Percentiles rank a stretch among this genome's conserved stretches.
These are phyloP conservation scores for Clathrus columnatus DNA, from an alignment of 768 basidiomycete species.

Conservation along the genomic window DNA sequence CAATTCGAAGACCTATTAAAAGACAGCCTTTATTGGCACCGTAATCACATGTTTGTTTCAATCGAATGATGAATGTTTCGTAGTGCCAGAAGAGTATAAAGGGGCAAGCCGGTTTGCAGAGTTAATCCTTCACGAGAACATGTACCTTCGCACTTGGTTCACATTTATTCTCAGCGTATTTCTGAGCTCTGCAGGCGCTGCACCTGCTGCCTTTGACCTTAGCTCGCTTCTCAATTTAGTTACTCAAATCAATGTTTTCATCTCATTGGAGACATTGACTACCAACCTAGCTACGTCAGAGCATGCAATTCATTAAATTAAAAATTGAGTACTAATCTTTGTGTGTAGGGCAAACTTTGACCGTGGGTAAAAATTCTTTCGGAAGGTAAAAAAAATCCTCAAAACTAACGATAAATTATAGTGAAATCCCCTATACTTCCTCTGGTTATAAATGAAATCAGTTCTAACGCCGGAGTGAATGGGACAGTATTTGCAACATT, in stretches of 20 bases:
- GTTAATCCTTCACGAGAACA: too few species aligned
- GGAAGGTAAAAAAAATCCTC: background rate
- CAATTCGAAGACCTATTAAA: too few species aligned
- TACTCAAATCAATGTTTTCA: background rate
- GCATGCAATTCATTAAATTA: too few species aligned
- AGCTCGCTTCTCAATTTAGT: background rate
- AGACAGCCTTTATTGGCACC: too few species aligned
- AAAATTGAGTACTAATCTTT: too few species aligned
- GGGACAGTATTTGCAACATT: background rate
- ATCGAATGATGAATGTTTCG: too few species aligned
- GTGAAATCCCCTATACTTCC: background rate
- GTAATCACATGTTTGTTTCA: too few species aligned
- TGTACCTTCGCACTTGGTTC: too few species aligned
- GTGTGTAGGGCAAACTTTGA: background rate
- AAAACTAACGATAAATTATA: conserved; percentile 7
- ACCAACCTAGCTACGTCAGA: background rate
- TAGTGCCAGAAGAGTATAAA: too few species aligned
- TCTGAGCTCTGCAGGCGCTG: background rate
- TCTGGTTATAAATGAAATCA: background rate
- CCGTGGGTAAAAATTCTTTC: background rate
- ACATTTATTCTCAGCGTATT: too few species aligned
- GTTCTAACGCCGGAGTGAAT: background rate
- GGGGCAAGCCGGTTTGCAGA: too few species aligned
- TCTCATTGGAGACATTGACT: background rate
- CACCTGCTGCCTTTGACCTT: background rate